Conservation (phyloP, 2,329 filamentous ascomycete genomes). For the Botryotinia narcissicola region DNA sequence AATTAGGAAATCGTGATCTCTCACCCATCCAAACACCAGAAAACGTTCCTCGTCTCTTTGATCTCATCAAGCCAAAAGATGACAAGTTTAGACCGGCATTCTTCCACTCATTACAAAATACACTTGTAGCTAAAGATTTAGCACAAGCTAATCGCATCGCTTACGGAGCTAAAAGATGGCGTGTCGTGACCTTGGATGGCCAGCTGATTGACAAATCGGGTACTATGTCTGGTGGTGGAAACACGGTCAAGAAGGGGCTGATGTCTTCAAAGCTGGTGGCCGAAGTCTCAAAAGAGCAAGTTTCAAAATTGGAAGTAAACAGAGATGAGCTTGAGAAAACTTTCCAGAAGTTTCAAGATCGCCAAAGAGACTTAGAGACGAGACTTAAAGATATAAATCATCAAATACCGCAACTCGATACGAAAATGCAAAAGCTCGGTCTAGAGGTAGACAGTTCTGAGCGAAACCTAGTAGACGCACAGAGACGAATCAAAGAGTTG, state of each 20-base stretch:
- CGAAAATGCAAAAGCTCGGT: slow-evolving; percentile 83
- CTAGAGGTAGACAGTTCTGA: slow-evolving; percentile 87
- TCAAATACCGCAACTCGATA: slow-evolving; percentile 81
- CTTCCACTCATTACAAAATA: slow-evolving; percentile 93
- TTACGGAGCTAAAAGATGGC: slow-evolving; percentile 90
- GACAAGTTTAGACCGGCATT: slow-evolving; percentile 86
- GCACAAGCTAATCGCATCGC: slow-evolving; percentile 97
- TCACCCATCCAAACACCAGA: slow-evolving; percentile 84
- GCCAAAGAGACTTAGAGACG: slow-evolving; percentile 75
- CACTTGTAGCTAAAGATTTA: slow-evolving; percentile 85
- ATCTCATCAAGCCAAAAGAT: slow-evolving; percentile 85
- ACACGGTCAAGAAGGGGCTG: slow-evolving; percentile 80
- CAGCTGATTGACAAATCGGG: slow-evolving; percentile 97
- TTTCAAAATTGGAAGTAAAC: slow-evolving; percentile 80
- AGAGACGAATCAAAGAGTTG: slow-evolving; percentile 83
- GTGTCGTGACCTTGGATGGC: slow-evolving; percentile 91
- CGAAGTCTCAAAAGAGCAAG: slow-evolving; percentile 84
- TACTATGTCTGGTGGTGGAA: slow-evolving; percentile 98
- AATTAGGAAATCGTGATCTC: slow-evolving; percentile 75
- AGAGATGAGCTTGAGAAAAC: slow-evolving; percentile 80
- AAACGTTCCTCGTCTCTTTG: slow-evolving; percentile 86
- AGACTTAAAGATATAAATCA: slow-evolving; percentile 70
- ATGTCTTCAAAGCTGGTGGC: slow-evolving; percentile 97
- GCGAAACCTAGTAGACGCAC: slow-evolving; percentile 78
- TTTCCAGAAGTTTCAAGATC: slow-evolving; percentile 80